These are phyloP conservation scores for Ganoderma boninense DNA, from an alignment of 1,284 basidiomycete genomes.

Conservation along the genomic window DNA sequence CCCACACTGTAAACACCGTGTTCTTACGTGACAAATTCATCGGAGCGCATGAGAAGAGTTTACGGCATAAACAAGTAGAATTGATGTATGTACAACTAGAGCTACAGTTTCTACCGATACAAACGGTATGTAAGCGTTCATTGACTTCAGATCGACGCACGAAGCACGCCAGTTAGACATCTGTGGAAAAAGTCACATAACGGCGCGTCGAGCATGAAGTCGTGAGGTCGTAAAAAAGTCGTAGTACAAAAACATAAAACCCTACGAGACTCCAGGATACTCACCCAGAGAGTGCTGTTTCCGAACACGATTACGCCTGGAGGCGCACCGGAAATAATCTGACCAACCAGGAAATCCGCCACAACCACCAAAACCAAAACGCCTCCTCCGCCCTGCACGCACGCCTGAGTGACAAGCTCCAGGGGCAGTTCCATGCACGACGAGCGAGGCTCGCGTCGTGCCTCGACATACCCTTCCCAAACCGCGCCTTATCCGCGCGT, in stretches of 20 bases:
- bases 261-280: background rate
- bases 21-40: background rate
- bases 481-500: background rate
- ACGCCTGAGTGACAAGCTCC: background rate
- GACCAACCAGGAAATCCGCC: background rate
- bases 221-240: slow-evolving; percentile 12
- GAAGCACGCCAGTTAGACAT: background rate
- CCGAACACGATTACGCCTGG: background rate
- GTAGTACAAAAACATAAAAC: background rate
- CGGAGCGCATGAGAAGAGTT: background rate
- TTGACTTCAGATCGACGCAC: slow-evolving; percentile 5
- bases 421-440: background rate
- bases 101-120: slow-evolving; percentile 22
- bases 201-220: slow-evolving; percentile 1
- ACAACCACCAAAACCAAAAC: background rate
- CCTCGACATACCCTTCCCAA: background rate
- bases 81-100: slow-evolving; percentile 18
- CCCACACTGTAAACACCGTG: background rate
- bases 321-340: background rate
- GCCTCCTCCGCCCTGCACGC: background rate
- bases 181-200: background rate
- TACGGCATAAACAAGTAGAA: background rate
- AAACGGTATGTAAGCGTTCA: slow-evolving; percentile 12
- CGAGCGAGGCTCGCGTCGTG: background rate
- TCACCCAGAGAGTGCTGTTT: background rate